phyloP scores from a whole-genome alignment of 177 flowering plant species.

The Vitis hybrid region DNA sequence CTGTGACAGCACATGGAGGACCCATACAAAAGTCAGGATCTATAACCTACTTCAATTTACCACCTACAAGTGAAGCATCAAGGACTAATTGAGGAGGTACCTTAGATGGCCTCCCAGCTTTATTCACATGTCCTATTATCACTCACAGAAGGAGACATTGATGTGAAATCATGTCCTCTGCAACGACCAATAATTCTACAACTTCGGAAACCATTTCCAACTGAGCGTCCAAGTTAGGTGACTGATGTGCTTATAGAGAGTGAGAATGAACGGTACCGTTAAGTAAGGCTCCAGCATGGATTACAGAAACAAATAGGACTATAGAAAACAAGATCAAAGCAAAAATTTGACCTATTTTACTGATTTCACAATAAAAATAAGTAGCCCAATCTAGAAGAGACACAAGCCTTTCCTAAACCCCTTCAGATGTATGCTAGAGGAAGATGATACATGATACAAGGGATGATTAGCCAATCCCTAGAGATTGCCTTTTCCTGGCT shows the following conservation, averaged over 20 bases:
- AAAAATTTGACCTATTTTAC: too few species aligned
- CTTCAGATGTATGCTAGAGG: too few species aligned
- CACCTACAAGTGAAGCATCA: not conserved
- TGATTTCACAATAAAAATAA: too few species aligned
- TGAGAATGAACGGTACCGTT: too few species aligned
- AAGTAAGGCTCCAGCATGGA: too few species aligned
- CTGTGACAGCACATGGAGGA: constrained; percentile 22
- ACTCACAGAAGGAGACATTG: not conserved
- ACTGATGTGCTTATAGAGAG: not conserved
- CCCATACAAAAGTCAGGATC: constrained; percentile 17
- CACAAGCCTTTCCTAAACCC: too few species aligned
- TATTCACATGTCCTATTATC: constrained; percentile 8
- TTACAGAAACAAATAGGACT: not conserved
- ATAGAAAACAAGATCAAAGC: too few species aligned
- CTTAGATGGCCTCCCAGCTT: constrained; percentile 10
- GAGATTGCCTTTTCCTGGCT: too few species aligned
- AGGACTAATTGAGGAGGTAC: constrained; percentile 16
- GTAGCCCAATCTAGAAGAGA: too few species aligned
- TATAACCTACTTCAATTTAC: constrained; percentile 9
- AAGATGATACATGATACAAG: too few species aligned
- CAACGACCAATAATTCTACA: not conserved
- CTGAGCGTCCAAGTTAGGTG: not conserved
- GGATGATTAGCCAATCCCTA: too few species aligned
- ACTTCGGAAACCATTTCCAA: not conserved
- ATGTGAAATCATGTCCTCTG: constrained; percentile 4